These are phyloP conservation scores for Earliella scabrosa DNA, from an alignment of 1,284 basidiomycete species.

Conservation along the genomic window DNA sequence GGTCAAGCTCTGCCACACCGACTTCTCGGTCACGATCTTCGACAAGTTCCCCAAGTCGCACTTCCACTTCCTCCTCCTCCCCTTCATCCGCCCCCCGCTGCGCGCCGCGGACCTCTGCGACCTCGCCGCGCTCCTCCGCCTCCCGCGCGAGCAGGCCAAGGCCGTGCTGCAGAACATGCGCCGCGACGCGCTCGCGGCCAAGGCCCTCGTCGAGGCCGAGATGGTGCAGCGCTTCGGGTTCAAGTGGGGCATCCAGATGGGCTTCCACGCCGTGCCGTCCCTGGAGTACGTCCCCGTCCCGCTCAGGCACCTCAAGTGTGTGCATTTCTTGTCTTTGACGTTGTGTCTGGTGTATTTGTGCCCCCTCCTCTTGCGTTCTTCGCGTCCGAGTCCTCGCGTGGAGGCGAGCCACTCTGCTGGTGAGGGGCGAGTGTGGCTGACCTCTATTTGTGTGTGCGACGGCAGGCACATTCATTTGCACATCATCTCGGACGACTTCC, in stretches of 20 bases:
- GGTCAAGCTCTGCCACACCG: conserved; percentile 64
- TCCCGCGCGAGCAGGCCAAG: conserved; percentile 58
- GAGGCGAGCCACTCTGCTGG: background rate
- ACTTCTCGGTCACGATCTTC: conserved; percentile 73
- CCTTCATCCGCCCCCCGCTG: conserved; percentile 47
- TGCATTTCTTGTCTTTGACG: background rate
- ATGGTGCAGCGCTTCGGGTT: conserved; percentile 83
- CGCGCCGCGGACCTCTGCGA: conserved; percentile 51
- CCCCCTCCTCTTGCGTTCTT: too few species aligned
- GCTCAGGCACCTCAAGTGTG: conserved; percentile 21
- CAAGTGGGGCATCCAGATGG: conserved; percentile 80
- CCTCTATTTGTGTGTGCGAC: background rate
- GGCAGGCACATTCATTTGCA: conserved; percentile 86
- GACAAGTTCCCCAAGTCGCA: conserved; percentile 88
- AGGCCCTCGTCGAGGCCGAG: conserved; percentile 73
- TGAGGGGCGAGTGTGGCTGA: background rate
- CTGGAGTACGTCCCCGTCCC: conserved; percentile 60
- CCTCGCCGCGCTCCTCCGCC: conserved; percentile 63
- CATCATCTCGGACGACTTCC: conserved; percentile 84
- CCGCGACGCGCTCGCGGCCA: conserved; percentile 58
- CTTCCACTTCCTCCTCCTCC: conserved; percentile 84
- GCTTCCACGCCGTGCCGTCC: conserved; percentile 88
- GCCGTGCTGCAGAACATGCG: conserved; percentile 58
- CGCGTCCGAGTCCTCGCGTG: too few species aligned
- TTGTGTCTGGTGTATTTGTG: too few species aligned